phyloP scores from a whole-genome alignment of 768 basidiomycete species.

The Suillus lakei region DNA sequence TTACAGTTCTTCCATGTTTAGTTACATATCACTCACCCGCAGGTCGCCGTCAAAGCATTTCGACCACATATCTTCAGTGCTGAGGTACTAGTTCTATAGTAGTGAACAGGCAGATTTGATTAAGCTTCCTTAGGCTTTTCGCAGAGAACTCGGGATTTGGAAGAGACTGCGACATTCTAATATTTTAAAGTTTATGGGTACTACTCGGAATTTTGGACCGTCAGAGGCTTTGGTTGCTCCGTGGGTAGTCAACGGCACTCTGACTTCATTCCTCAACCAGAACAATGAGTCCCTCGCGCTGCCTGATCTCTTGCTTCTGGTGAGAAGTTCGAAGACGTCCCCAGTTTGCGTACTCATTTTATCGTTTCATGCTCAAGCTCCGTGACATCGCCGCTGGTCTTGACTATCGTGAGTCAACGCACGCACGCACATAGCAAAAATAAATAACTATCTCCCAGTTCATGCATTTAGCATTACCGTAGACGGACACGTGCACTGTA shows the following conservation, averaged over 20 bases:
- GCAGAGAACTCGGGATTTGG: conserved; percentile 28
- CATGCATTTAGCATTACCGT: not conserved
- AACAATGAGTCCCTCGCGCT: conserved; percentile 8
- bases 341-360: not conserved
- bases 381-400: conserved; percentile 1
- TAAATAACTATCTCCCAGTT: not conserved
- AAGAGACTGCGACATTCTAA: conserved; percentile 21
- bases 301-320: conserved; percentile 18
- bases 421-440: no score
- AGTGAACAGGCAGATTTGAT: not conserved
- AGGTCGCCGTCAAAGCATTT: conserved; percentile 8
- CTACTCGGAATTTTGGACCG: conserved; percentile 20
- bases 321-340: conserved; percentile 3
- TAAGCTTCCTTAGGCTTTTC: conserved; percentile 12
- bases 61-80: not conserved
- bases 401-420: not conserved
- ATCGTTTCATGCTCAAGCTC: not conserved
- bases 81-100: not conserved
- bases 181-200: conserved; percentile 22
- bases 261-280: conserved; percentile 17
- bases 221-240: conserved; percentile 25
- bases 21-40: not conserved
- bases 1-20: not conserved
- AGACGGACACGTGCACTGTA: not conserved
- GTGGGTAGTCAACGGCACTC: conserved; percentile 19